phyloP scores from a whole-genome alignment of 176 grass and related monocot genomes.

The Chrysopogon serrulatus region DNA sequence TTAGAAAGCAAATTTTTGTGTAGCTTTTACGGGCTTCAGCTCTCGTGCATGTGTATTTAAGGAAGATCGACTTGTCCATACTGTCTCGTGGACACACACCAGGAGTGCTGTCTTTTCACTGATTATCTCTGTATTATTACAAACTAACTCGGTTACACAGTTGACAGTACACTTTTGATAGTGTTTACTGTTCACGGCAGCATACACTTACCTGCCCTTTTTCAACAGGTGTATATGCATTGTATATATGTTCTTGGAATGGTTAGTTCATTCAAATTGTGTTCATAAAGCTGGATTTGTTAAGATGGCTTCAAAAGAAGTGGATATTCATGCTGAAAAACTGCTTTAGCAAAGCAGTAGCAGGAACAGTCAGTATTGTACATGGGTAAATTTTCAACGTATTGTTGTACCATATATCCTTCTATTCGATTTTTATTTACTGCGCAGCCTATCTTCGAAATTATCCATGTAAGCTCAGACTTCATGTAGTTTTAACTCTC shows the following conservation, averaged over 20 bases:
- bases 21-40: constrained; percentile 24
- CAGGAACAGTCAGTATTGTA: neutral
- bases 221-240: neutral
- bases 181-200: neutral
- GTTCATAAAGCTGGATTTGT: neutral
- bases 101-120: neutral
- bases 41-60: constrained; percentile 26
- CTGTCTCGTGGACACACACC: neutral
- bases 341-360: neutral
- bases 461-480: too few relatives aligned
- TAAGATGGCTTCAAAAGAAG: neutral
- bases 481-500: neutral
- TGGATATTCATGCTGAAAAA: neutral
- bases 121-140: constrained; percentile 14
- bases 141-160: constrained; percentile 5
- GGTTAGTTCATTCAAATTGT: neutral
- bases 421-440: too few relatives aligned
- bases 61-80: constrained; percentile 13
- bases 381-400: neutral
- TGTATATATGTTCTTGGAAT: neutral
- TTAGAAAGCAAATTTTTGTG: constrained; percentile 3
- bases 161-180: neutral
- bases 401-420: too few relatives aligned
- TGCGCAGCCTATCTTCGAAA: neutral
- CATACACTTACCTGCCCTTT: neutral